Evolutionary conservation across 192 early-diverging fungal genomes (phyloP).

Genomic region (Backusella circina): DNA sequence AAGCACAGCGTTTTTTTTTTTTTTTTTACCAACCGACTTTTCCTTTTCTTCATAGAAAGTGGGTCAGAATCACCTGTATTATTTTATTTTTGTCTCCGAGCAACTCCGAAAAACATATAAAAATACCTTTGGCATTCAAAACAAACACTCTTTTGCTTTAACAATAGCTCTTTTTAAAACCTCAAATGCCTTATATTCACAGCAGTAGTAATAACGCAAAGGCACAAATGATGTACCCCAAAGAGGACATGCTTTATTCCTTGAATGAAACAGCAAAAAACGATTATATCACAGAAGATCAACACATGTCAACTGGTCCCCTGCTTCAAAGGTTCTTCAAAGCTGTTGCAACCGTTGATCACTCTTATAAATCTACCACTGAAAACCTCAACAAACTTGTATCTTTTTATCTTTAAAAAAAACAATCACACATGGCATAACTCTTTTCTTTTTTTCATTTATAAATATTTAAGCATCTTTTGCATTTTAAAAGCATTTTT

Average conservation of each 20-base stretch:
- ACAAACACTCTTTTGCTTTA: not conserved
- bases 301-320: not conserved
- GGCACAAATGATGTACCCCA: not conserved
- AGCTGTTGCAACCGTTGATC: not conserved
- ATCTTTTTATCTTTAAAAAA: slow-evolving; percentile 12
- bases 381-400: slow-evolving; percentile 15
- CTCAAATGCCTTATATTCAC: not conserved
- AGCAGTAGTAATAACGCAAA: not conserved
- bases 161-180: not conserved
- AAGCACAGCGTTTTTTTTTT: not conserved
- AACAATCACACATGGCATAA: not conserved
- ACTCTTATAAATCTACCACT: slow-evolving; percentile 6
- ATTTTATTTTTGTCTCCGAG: not conserved
- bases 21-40: not conserved
- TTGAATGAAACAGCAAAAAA: not conserved
- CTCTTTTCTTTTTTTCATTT: not conserved
- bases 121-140: not conserved
- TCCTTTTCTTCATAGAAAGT: not conserved
- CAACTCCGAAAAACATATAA: not conserved
- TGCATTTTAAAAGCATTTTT: not conserved
- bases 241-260: not conserved
- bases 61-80: not conserved
- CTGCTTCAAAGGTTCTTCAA: slow-evolving; percentile 3
- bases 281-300: not conserved
- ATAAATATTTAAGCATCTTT: not conserved